phyloP scores from a whole-genome alignment of 2,329 filamentous ascomycete species.

The Fonsecaea multimorphosa region DNA sequence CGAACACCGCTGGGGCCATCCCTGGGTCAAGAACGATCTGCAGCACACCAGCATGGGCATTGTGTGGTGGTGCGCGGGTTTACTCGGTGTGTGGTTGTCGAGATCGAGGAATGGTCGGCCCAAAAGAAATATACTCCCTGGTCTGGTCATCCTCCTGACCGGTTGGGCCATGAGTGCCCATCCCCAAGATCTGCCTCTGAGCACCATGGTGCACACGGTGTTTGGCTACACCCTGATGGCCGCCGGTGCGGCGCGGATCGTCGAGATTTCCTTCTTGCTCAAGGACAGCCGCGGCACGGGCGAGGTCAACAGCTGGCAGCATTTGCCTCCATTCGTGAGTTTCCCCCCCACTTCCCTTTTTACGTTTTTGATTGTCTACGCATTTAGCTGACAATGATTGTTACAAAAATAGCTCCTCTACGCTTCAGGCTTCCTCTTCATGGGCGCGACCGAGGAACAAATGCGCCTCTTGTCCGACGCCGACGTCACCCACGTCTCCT shows the following conservation, averaged over 20 bases:
- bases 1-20: slow-evolving; percentile 88
- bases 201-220: slow-evolving; percentile 82
- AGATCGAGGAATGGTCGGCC: slow-evolving; percentile 80
- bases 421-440: slow-evolving; percentile 93
- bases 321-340: slow-evolving; percentile 73
- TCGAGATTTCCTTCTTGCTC: slow-evolving; percentile 89
- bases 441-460: slow-evolving; percentile 96
- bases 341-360: slow-evolving; percentile 19
- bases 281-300: slow-evolving; percentile 72
- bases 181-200: slow-evolving; percentile 81
- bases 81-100: slow-evolving; percentile 92
- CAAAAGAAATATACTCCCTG: slow-evolving; percentile 91
- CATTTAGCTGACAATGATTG: not conserved
- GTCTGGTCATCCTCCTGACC: slow-evolving; percentile 86
- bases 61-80: slow-evolving; percentile 94
- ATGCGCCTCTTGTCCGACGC: slow-evolving; percentile 78
- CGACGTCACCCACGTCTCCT: slow-evolving; percentile 85
- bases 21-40: slow-evolving; percentile 91
- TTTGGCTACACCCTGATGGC: slow-evolving; percentile 97
- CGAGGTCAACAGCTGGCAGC: slow-evolving; percentile 75
- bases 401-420: slow-evolving; percentile 71
- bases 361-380: slow-evolving; percentile 16
- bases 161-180: slow-evolving; percentile 96
- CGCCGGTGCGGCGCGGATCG: slow-evolving; percentile 79
- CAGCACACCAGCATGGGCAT: slow-evolving; percentile 99